phyloP scores from a whole-genome alignment of 2,329 filamentous ascomycete species.

The Colletotrichum nymphaeae region DNA sequence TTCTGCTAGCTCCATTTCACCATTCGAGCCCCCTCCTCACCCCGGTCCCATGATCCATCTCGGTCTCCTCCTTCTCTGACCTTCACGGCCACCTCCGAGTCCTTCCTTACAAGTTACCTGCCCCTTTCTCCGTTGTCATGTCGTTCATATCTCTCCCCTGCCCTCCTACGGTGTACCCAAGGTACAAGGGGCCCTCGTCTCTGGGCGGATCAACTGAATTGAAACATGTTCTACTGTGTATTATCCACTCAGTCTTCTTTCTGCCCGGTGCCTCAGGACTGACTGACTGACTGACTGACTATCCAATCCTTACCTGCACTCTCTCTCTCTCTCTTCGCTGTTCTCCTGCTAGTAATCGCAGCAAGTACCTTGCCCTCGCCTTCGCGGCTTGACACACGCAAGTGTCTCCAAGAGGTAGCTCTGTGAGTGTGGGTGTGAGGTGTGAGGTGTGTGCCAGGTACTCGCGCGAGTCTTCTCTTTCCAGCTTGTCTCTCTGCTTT shows the following conservation, averaged over 20 bases:
- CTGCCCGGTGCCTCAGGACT: slow-evolving; percentile 20
- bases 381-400: neutral
- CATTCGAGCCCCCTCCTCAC: neutral
- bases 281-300: slow-evolving; percentile 5
- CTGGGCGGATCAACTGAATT: slow-evolving; percentile 25
- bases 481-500: slow-evolving; percentile 5
- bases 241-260: slow-evolving; percentile 14
- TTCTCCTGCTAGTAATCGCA: neutral
- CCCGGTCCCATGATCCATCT: too few species aligned
- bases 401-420: neutral
- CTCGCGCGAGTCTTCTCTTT: neutral
- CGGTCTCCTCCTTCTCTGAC: neutral
- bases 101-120: too few species aligned
- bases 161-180: neutral
- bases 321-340: neutral
- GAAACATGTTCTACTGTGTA: slow-evolving; percentile 33
- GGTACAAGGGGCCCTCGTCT: slow-evolving; percentile 9
- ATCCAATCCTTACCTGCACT: slow-evolving; percentile 8
- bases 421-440: neutral
- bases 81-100: neutral
- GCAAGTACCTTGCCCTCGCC: neutral
- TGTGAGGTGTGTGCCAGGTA: neutral
- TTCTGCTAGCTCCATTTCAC: neutral
- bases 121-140: neutral
- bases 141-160: neutral